A percentile compares a stretch with the other conserved stretches of the same genome.
These are phyloP conservation scores for Voacanga thouarsii DNA, from an alignment of 257 asterid species.

Conservation along the genomic window DNA sequence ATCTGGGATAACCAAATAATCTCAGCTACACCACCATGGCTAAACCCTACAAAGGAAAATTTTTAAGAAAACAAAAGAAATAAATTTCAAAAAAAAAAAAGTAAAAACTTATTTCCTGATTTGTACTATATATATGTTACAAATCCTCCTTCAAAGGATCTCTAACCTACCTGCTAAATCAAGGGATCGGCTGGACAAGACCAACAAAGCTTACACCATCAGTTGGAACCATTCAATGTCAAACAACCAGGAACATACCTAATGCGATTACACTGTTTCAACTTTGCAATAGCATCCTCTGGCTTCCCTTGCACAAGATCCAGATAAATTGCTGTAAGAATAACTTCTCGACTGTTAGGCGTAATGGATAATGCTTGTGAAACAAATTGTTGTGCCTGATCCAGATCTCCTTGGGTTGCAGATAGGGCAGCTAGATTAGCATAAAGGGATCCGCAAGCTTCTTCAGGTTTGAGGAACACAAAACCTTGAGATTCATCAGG, in stretches of 20 bases:
- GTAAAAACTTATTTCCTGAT: conserved; percentile 55
- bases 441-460: conserved; percentile 63
- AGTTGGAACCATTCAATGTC: conserved; percentile 36
- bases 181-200: conserved; percentile 39
- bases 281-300: conserved; percentile 61
- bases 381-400: conserved; percentile 54
- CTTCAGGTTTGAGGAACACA: conserved; percentile 66
- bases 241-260: conserved; percentile 38
- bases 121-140: conserved; percentile 70
- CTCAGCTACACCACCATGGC: conserved; percentile 43
- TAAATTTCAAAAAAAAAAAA: conserved; percentile 18
- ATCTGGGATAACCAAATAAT: conserved; percentile 38
- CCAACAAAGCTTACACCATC: conserved; percentile 34
- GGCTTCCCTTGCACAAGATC: conserved; percentile 61
- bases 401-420: conserved; percentile 58
- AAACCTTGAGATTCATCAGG: conserved; percentile 40
- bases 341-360: conserved; percentile 55
- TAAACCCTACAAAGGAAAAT: conserved; percentile 30
- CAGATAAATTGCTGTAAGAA: conserved; percentile 66
- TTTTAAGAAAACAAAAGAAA: conserved; percentile 14
- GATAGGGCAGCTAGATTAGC: conserved; percentile 63
- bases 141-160: conserved; percentile 56
- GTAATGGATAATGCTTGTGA: conserved; percentile 45
- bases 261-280: conserved; percentile 49
- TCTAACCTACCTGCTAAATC: conserved; percentile 63